Percentiles rank a stretch among this genome's conserved stretches.
These are phyloP conservation scores for Aspergillus hancockii DNA, from an alignment of 495 filamentous ascomycete species.

Conservation along the genomic window DNA sequence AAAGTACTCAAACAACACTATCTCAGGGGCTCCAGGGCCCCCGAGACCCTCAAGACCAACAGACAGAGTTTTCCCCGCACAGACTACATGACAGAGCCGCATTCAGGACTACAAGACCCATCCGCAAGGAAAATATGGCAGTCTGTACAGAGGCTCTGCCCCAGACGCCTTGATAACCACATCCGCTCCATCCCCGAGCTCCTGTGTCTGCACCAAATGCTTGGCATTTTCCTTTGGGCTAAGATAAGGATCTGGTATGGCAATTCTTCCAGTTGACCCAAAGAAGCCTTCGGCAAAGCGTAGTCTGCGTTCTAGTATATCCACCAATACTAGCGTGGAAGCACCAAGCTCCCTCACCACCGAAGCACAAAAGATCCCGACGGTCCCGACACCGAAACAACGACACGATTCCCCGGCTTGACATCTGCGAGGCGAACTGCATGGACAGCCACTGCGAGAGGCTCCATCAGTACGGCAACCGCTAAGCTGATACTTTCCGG, in stretches of 20 bases:
- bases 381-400: constrained; percentile 85
- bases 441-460: constrained; percentile 80
- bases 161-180: constrained; percentile 83
- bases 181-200: constrained; percentile 58
- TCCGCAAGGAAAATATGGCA: constrained; percentile 82
- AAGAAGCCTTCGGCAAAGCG: constrained; percentile 70
- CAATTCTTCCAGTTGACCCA: background rate
- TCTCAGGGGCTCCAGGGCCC: no score
- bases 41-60: no score
- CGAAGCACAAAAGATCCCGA: constrained; percentile 79
- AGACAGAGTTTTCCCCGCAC: no score
- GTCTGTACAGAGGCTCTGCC: constrained; percentile 74
- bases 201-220: constrained; percentile 26
- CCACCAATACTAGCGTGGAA: constrained; percentile 67
- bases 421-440: constrained; percentile 68
- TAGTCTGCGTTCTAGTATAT: constrained; percentile 69
- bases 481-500: constrained; percentile 66
- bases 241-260: background rate
- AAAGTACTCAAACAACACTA: no score
- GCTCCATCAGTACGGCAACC: constrained; percentile 84
- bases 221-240: constrained; percentile 40
- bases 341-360: constrained; percentile 78
- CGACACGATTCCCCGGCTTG: constrained; percentile 66
- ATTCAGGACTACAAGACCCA: no score
- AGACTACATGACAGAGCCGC: no score